Evolutionary conservation across 257 asterid species (phyloP).

Genomic region (Lycium barbarum): DNA sequence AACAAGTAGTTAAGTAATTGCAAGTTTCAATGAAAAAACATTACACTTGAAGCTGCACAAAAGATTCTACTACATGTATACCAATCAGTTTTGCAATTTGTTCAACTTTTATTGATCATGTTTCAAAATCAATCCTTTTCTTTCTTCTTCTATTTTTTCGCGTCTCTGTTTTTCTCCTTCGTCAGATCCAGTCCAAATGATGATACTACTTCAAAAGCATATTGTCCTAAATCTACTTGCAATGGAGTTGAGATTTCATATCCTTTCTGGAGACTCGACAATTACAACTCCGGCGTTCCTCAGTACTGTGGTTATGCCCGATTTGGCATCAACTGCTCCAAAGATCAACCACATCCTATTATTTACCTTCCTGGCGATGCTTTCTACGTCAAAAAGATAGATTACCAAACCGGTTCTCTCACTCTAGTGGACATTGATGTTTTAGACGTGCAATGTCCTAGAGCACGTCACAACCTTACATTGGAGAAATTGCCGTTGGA

Average conservation of each 20-base stretch:
- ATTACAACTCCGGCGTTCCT: neutral
- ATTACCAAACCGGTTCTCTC: neutral
- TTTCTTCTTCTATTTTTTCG: neutral
- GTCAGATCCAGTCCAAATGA: neutral
- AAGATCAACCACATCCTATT: neutral
- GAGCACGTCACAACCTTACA: constrained; percentile 34
- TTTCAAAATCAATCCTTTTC: neutral
- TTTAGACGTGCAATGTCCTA: constrained; percentile 9
- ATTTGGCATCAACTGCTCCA: constrained; percentile 32
- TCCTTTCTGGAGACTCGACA: constrained; percentile 36
- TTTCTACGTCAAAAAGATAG: constrained; percentile 28
- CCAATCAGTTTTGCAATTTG: neutral
- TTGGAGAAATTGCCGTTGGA: constrained; percentile 26
- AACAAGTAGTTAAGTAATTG: no score
- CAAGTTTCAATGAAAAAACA: no score
- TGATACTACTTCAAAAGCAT: neutral
- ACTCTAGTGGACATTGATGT: constrained; percentile 26
- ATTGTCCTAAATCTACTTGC: constrained; percentile 23
- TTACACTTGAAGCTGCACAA: neutral
- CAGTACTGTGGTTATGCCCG: constrained; percentile 42
- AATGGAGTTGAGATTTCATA: constrained; percentile 28
- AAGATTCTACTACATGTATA: neutral
- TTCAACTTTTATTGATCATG: neutral
- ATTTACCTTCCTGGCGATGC: neutral
- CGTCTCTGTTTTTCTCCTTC: constrained; percentile 26